Evolutionary conservation across 2,329 filamentous ascomycete genomes (phyloP), one percentile per base, ranked within the genome.

Genomic region (Aureobasidium leucospermi): DNA sequence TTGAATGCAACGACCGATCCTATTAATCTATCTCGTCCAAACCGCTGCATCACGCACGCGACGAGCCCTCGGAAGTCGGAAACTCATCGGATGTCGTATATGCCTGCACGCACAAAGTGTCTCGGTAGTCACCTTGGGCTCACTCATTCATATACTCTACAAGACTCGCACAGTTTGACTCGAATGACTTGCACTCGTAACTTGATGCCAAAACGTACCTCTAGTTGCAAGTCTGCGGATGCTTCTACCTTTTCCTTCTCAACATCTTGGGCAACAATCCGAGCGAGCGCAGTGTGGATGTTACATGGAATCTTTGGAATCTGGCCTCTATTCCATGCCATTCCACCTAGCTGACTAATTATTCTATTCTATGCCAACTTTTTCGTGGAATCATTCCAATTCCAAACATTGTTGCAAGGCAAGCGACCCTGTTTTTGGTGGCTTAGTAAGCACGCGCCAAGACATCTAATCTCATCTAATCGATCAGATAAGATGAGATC

Each of bases 21-120:
- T 32, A n/a, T 15, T 29, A 55, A 55, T 55, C 10, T 43, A 43
- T 55, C 51, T 43, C 48, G 23, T 39, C 19, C 46, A 53, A 19
- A 29, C 51, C 6, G 52, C 52, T 46, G 52, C 52, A 56, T 56
- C 52, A 19, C 41, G 52, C 52, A 56, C 41, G 52, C 52, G 52
- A 46, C 41, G 8, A 23, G 4, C 31, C 39, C 16, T 42, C 38
- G 38, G 51, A 4, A 43, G 5, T 15, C 28, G 32, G 39, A 3
- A 16, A 6, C 8, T 41, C 31, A 51, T 16, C 36, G 34, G 36
- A 39, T 29, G 8, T 51, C 48, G 48, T 13, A 39, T 51, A 11
- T 51, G 16, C 19, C 23, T 51, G 48, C 47, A 29, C 23, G 13
- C 19, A 39, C 2, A 52, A 52, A 31, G 32, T 43, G 51, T 55